A percentile compares a stretch with the other conserved stretches of the same genome.
Conservation (phyloP, 371 early-diverging fungal species). For the Lichtheimia corymbifera region DNA sequence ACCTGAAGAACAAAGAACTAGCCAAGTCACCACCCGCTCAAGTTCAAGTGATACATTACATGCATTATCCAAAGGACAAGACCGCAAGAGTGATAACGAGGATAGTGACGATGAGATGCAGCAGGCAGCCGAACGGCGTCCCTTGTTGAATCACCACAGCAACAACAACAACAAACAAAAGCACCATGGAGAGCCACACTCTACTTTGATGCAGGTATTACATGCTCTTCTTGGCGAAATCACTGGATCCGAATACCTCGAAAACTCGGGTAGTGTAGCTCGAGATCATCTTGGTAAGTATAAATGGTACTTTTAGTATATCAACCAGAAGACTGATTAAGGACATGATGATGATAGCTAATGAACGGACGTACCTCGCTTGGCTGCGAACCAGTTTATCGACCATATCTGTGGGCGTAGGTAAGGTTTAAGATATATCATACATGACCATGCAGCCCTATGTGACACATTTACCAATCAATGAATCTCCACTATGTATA, state of each 20-base stretch:
- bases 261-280: conserved; percentile 76
- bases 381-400: conserved; percentile 80
- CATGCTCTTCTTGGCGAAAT: not conserved
- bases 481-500: conserved; percentile 1
- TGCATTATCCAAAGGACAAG: conserved; percentile 1
- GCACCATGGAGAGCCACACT: not conserved
- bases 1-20: not conserved
- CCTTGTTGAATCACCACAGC: not conserved
- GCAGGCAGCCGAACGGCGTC: conserved; percentile 2
- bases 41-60: conserved; percentile 8
- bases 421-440: conserved; percentile 22
- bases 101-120: not conserved
- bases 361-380: conserved; percentile 80
- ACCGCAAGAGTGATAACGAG: not conserved
- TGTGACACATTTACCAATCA: too few relatives aligned
- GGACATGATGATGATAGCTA: conserved; percentile 49
- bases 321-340: not conserved
- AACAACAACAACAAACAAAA: not conserved
- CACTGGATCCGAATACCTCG: conserved; percentile 46
- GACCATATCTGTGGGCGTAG: conserved; percentile 74
- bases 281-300: conserved; percentile 69
- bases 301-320: conserved; percentile 2
- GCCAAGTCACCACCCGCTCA: conserved; percentile 1
- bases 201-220: not conserved
- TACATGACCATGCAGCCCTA: not conserved